Conservation (phyloP, 2,329 filamentous ascomycete genomes). For the Metarhizium guizhouense region DNA sequence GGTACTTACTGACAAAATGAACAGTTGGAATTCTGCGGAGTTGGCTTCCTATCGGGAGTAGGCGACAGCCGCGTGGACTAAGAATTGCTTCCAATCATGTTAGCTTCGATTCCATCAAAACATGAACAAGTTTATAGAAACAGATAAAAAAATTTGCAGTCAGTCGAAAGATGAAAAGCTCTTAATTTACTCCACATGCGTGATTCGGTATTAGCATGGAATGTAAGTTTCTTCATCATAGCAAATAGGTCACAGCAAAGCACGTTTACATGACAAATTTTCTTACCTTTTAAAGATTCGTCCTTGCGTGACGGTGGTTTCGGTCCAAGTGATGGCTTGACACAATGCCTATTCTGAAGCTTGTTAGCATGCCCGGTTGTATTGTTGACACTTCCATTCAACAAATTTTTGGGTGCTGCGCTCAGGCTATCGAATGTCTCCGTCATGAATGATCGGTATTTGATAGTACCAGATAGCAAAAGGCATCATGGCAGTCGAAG, state of each 20-base stretch:
- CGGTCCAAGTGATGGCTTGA: neutral
- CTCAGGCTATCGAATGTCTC: conserved; percentile 24
- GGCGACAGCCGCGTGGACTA: neutral
- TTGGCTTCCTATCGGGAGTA: conserved; percentile 44
- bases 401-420: conserved; percentile 6
- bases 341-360: neutral
- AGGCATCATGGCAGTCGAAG: conserved; percentile 25
- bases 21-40: conserved; percentile 32
- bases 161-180: conserved; percentile 85
- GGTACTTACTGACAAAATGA: conserved; percentile 11
- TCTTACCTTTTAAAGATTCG: conserved; percentile 14
- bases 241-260: conserved; percentile 10
- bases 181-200: conserved; percentile 57
- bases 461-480: conserved; percentile 34
- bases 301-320: too few species aligned
- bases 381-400: too few species aligned
- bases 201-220: conserved; percentile 72
- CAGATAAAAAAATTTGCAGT: conserved; percentile 27
- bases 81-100: neutral
- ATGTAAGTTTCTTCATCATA: conserved; percentile 61
- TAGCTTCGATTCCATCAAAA: conserved; percentile 7
- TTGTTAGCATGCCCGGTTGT: neutral
- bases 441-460: conserved; percentile 35
- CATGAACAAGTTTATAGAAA: conserved; percentile 13
- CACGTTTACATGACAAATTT: neutral